These are phyloP conservation scores for Mortierella sp. DNA, from an alignment of 371 early-diverging fungal genomes.

Conservation along the genomic window DNA sequence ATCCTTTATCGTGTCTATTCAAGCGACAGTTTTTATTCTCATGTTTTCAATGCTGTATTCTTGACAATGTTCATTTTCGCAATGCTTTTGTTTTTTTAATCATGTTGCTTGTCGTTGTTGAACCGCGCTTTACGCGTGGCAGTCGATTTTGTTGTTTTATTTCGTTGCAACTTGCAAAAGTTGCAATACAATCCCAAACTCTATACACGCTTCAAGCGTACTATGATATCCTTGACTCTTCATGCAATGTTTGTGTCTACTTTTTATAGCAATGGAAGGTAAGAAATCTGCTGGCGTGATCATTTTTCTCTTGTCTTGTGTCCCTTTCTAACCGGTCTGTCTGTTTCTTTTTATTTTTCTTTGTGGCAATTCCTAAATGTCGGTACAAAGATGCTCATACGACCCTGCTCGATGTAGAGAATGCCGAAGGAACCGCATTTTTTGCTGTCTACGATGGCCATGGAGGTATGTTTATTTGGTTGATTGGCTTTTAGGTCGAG, in stretches of 20 bases:
- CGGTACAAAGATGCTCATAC: slow-evolving; percentile 86
- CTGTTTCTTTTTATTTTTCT: too few relatives aligned
- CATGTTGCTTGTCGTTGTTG: background rate
- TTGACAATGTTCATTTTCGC: background rate
- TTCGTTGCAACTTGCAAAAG: too few relatives aligned
- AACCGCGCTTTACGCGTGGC: background rate
- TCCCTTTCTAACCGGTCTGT: background rate
- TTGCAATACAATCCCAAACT: too few relatives aligned
- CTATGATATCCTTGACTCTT: background rate
- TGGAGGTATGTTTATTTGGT: slow-evolving; percentile 74
- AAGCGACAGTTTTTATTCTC: background rate
- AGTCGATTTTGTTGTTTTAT: too few relatives aligned
- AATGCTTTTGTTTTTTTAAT: too few relatives aligned
- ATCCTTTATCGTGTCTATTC: slow-evolving; percentile 31
- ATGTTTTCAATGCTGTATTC: background rate
- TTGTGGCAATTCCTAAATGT: slow-evolving; percentile 22
- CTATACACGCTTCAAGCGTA: background rate
- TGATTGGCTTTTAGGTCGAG: background rate
- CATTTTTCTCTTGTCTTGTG: background rate
- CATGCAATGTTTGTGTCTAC: background rate
- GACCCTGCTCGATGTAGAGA: slow-evolving; percentile 75
- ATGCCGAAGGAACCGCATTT: slow-evolving; percentile 70
- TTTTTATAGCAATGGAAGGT: background rate
- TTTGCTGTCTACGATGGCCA: slow-evolving; percentile 98
- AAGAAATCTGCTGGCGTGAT: background rate